Evolutionary conservation across 2,329 filamentous ascomycete species (phyloP).

Genomic region (Trichoderma oligosporum): DNA sequence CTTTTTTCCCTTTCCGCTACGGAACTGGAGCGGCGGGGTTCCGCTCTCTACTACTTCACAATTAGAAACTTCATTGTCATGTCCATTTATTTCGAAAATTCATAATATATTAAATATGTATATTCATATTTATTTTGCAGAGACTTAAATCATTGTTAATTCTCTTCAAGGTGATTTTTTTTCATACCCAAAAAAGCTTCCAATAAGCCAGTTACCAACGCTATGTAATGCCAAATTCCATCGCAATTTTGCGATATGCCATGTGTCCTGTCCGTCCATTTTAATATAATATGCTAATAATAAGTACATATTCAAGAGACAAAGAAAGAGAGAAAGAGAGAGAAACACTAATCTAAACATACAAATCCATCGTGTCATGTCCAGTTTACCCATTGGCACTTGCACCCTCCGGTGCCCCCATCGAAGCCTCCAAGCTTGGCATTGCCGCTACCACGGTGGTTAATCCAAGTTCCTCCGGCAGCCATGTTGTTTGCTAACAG

Average conservation of each 20-base stretch:
- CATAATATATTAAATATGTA: too few relatives aligned
- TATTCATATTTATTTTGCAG: not conserved
- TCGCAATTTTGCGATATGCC: not conserved
- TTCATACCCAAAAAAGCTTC: not conserved
- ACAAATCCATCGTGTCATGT: conserved; percentile 13
- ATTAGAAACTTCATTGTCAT: not conserved
- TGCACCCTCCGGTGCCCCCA: conserved; percentile 60
- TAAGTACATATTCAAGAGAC: not conserved
- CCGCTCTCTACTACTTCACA: not conserved
- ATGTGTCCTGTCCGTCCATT: not conserved
- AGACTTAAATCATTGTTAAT: too few relatives aligned
- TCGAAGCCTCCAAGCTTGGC: conserved; percentile 56
- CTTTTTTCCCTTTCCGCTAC: not conserved
- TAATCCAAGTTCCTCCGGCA: conserved; percentile 51
- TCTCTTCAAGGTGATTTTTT: not conserved
- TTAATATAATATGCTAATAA: conserved; percentile 2
- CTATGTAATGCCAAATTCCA: not conserved
- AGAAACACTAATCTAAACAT: not conserved
- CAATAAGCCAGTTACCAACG: not conserved
- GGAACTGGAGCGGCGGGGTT: conserved; percentile 3
- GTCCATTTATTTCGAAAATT: not conserved
- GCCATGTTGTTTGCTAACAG: conserved; percentile 49
- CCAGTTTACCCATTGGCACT: conserved; percentile 59
- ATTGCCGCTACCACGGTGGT: conserved; percentile 44
- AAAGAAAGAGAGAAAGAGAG: not conserved